These are phyloP conservation scores for Kwoniella europaea DNA, from an alignment of 768 basidiomycete species.

Conservation along the genomic window DNA sequence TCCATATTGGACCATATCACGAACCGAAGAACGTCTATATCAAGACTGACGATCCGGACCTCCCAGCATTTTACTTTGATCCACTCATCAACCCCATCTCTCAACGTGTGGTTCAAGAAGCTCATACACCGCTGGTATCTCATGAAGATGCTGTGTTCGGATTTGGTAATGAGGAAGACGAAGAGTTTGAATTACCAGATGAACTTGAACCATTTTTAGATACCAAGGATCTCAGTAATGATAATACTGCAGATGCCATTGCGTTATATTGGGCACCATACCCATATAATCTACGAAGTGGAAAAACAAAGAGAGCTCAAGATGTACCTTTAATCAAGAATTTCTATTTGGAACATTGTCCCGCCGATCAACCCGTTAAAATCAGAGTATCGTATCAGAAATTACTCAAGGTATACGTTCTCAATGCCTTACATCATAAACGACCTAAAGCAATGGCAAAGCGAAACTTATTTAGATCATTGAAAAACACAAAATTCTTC, in stretches of 20 bases:
- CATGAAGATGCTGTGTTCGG: slow-evolving; percentile 95
- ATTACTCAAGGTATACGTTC: slow-evolving; percentile 85
- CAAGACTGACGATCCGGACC: slow-evolving; percentile 97
- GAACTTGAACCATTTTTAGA: slow-evolving; percentile 78
- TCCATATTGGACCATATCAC: slow-evolving; percentile 85
- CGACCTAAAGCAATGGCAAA: slow-evolving; percentile 97
- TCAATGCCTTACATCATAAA: slow-evolving; percentile 88
- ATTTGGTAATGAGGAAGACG: slow-evolving; percentile 71
- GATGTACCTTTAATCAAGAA: slow-evolving; percentile 95
- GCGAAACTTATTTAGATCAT: slow-evolving; percentile 85
- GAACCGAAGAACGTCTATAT: slow-evolving; percentile 97
- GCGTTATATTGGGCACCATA: slow-evolving; percentile 99
- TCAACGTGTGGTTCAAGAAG: slow-evolving; percentile 79
- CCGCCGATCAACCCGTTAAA: slow-evolving; percentile 93
- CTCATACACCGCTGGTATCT: slow-evolving; percentile 78
- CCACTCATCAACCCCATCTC: slow-evolving; percentile 98
- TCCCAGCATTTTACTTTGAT: slow-evolving; percentile 98
- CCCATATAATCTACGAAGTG: slow-evolving; percentile 89
- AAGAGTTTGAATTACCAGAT: slow-evolving; percentile 83
- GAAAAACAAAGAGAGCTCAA: slow-evolving; percentile 89
- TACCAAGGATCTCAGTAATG: slow-evolving; percentile 79
- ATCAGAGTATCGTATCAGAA: slow-evolving; percentile 99
- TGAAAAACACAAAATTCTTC: slow-evolving; percentile 99
- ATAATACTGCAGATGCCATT: slow-evolving; percentile 93
- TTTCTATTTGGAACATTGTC: slow-evolving; percentile 98